A percentile compares a stretch with the other conserved stretches of the same genome.
Evolutionary conservation across 2,329 filamentous ascomycete species (phyloP).

Genomic region (Fusarium sp.): DNA sequence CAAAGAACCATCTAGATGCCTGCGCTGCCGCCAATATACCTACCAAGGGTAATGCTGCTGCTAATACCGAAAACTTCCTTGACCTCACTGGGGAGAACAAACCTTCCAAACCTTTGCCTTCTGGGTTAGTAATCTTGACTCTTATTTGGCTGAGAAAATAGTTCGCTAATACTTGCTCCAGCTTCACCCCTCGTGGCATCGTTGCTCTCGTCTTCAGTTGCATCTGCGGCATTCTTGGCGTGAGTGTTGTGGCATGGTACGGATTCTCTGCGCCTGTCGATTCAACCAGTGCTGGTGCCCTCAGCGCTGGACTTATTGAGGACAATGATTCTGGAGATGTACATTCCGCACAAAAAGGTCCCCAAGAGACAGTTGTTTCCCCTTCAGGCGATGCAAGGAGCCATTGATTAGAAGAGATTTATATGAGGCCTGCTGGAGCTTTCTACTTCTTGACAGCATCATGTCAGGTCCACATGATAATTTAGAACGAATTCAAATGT

Average conservation of each 20-base stretch:
- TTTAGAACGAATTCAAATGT: constrained; percentile 13
- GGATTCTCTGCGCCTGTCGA: constrained; percentile 55
- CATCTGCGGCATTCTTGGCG: constrained; percentile 76
- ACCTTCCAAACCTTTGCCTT: constrained; percentile 69
- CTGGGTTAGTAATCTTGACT: constrained; percentile 60
- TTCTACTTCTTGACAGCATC: not conserved
- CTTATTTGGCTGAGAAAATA: not conserved
- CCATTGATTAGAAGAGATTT: not conserved
- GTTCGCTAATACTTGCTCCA: constrained; percentile 36
- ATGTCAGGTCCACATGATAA: not conserved
- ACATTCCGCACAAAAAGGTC: constrained; percentile 18
- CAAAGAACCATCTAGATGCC: constrained; percentile 67
- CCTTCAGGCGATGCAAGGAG: constrained; percentile 21
- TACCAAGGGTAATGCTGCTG: constrained; percentile 79
- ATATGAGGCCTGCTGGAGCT: not conserved
- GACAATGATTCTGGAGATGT: constrained; percentile 29
- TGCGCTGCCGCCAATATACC: constrained; percentile 68
- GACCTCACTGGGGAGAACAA: constrained; percentile 73
- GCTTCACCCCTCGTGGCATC: constrained; percentile 78
- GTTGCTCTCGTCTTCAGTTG: constrained; percentile 82
- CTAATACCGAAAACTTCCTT: constrained; percentile 73
- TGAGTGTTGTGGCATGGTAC: constrained; percentile 77
- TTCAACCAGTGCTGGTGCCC: constrained; percentile 29
- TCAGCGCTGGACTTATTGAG: constrained; percentile 40
- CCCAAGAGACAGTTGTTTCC: constrained; percentile 28